Evolutionary conservation across 2,329 filamentous ascomycete genomes (phyloP).

Genomic region (Aureobasidium uvarum): DNA sequence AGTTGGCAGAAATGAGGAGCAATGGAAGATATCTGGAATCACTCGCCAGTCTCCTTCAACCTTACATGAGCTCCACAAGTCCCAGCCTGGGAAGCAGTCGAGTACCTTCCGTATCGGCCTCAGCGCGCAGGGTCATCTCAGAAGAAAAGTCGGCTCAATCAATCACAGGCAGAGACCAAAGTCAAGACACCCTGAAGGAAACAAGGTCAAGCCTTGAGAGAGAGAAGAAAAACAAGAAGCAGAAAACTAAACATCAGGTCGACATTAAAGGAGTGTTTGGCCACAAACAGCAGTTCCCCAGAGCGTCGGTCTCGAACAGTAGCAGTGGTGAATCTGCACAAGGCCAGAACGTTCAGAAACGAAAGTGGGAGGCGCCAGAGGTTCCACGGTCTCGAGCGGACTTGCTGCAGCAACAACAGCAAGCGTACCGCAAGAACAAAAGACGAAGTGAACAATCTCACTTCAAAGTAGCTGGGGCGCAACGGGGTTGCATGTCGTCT

Average conservation of each 20-base stretch:
- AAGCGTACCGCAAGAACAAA: constrained; percentile 2
- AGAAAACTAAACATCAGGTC: neutral
- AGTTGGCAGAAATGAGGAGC: neutral
- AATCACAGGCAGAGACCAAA: neutral
- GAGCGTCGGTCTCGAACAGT: neutral
- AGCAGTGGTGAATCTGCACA: neutral
- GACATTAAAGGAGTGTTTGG: neutral
- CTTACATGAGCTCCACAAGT: neutral
- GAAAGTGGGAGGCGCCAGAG: neutral
- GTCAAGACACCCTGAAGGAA: neutral
- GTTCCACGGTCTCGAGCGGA: neutral
- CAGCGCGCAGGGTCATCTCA: neutral
- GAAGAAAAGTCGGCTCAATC: neutral
- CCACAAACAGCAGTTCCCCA: neutral
- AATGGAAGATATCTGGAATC: neutral
- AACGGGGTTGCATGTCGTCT: constrained; percentile 9
- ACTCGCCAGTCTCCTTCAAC: neutral
- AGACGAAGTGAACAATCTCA: neutral
- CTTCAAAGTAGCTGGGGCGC: neutral
- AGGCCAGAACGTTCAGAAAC: neutral
- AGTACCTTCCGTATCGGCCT: neutral
- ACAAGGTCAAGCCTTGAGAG: neutral
- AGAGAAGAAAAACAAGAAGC: neutral
- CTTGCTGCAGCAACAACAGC: neutral
- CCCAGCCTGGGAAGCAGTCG: neutral